phyloP scores from a whole-genome alignment of 495 filamentous ascomycete species.

The Lepraria neglecta region DNA sequence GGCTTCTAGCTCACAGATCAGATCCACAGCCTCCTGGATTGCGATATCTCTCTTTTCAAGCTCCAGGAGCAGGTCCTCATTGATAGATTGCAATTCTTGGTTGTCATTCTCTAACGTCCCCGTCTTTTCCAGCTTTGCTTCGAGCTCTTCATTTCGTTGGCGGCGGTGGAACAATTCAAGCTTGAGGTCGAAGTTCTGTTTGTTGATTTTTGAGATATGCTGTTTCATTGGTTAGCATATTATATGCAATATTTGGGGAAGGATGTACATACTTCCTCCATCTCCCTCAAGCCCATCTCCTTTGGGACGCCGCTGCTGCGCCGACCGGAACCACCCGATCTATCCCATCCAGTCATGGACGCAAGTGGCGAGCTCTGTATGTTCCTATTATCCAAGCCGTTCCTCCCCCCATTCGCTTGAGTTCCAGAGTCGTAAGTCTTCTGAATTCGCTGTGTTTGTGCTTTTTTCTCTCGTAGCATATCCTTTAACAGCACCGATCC shows the following conservation, averaged over 20 bases:
- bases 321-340: slow-evolving; percentile 33
- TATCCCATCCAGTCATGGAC: slow-evolving; percentile 32
- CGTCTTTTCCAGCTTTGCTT: slow-evolving; percentile 62
- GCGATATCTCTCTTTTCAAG: slow-evolving; percentile 72
- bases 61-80: slow-evolving; percentile 62
- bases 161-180: slow-evolving; percentile 70
- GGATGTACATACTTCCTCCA: slow-evolving; percentile 34
- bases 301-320: slow-evolving; percentile 37
- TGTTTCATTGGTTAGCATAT: neutral
- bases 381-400: slow-evolving; percentile 29
- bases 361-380: slow-evolving; percentile 32
- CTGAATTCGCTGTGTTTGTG: slow-evolving; percentile 36
- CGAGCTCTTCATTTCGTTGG: slow-evolving; percentile 57
- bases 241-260: too few relatives aligned
- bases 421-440: slow-evolving; percentile 31
- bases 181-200: slow-evolving; percentile 88
- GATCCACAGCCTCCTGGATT: slow-evolving; percentile 70
- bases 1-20: slow-evolving; percentile 71
- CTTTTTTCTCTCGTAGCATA: slow-evolving; percentile 40
- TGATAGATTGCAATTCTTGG: slow-evolving; percentile 58
- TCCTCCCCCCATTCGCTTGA: slow-evolving; percentile 7
- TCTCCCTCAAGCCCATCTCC: slow-evolving; percentile 48
- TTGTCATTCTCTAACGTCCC: slow-evolving; percentile 62
- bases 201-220: slow-evolving; percentile 60
- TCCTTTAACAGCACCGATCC: slow-evolving; percentile 43